Base-by-base conservation (phyloP, 306 rosid species). In the Medicago arabica region DNA sequence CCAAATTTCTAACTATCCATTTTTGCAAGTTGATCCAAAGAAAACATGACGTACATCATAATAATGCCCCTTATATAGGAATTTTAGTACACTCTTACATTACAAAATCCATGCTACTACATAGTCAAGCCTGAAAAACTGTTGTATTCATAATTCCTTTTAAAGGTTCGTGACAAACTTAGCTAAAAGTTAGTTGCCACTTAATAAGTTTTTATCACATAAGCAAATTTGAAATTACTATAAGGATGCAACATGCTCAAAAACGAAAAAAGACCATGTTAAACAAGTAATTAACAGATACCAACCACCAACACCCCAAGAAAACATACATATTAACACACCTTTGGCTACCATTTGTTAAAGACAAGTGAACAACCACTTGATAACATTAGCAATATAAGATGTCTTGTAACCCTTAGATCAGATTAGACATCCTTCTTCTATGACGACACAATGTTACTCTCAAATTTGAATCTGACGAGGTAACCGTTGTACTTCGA, bases 351-450 rank as follows among this genome's bases (percentile, higher is more conserved):
- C 51, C 38, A 44, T 10, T 60, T 51, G 81, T 39, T 65, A 81
- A 58, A 57, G 47, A 43, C 76, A 58, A 62, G 31, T 57, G 67
- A 53, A 51, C 82, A 55, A 74, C 55, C 79, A 69, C 67, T 75
- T 36, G 70, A 65, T 77, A 60, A 54, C 71, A 64, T 74, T 58
- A 69, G 82, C 68, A 71, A 71, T 12, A 71, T 77, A 43, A 49
- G 21, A n/a, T 71, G 54, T 21, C 50, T 53, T 78, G 67, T 25
- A 9, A 40, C 28, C 19, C 59, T 76, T 83, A 89, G 66, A 89
- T 81, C 67, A 92, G 80, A 82, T 90, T 82, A 75, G 98, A 94
- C 96, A 86, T 90, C 79, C 97, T 87, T 85, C 97, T 88, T 74
- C 90, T 85, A 68, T 95, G 98, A 69, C 81, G 92, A 77, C 79